Percentiles rank a stretch among this genome's conserved stretches.
Conservation (phyloP, 257 asterid species). For the Leonotis leonurus region DNA sequence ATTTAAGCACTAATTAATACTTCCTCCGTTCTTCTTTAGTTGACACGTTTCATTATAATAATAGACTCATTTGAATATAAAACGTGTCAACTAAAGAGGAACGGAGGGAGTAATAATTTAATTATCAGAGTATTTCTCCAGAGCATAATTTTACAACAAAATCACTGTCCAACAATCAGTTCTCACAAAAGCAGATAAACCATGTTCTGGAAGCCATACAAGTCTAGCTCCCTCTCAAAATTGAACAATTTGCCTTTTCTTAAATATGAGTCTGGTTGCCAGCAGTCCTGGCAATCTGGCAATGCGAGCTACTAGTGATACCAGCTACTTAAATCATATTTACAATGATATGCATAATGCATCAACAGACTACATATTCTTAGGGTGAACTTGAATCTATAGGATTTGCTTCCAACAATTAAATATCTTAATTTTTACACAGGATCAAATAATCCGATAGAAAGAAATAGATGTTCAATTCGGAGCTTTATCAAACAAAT, state of each 20-base stretch:
- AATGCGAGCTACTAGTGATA: not conserved
- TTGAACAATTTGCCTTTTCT: not conserved
- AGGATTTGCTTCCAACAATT: not conserved
- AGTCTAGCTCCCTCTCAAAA: not conserved
- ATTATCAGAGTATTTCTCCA: not conserved
- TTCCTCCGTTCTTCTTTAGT: no score
- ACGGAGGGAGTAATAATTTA: no score
- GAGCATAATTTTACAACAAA: not conserved
- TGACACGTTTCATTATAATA: no score
- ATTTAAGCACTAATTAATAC: no score
- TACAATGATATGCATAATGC: not conserved
- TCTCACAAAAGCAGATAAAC: not conserved
- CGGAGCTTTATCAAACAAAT: not conserved
- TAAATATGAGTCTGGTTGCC: not conserved
- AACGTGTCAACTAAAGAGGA: no score
- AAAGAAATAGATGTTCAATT: not conserved
- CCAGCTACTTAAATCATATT: not conserved
- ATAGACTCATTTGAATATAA: no score
- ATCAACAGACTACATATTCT: no score
- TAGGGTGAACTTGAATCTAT: not conserved
- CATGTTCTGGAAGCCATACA: not conserved
- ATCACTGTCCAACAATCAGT: no score
- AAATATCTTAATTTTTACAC: not conserved
- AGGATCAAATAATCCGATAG: not conserved
- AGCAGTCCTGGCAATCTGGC: not conserved